phyloP scores from a whole-genome alignment of 371 early-diverging fungal genomes.

The Saksenaea oblongispora region DNA sequence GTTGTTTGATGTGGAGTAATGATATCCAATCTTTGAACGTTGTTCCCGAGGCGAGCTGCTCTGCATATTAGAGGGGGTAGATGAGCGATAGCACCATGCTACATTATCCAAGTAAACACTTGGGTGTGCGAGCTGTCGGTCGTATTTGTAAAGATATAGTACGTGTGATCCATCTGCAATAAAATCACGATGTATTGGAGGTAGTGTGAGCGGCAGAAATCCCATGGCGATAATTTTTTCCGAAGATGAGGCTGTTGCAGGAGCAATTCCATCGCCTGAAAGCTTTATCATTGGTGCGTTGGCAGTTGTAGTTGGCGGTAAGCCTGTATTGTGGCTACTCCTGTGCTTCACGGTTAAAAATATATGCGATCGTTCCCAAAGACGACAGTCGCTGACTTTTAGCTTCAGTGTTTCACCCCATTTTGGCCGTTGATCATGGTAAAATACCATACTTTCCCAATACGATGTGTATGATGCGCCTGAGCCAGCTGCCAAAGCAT shows the following conservation, averaged over 20 bases:
- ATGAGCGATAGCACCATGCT: conserved; percentile 41
- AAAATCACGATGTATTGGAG: conserved; percentile 56
- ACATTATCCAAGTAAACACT: conserved; percentile 47
- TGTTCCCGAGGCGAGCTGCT: not conserved
- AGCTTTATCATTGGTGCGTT: not conserved
- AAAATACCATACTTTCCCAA: conserved; percentile 68
- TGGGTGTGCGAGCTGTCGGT: conserved; percentile 44
- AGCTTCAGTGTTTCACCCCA: conserved; percentile 74
- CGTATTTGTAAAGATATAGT: conserved; percentile 68
- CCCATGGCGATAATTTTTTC: conserved; percentile 56
- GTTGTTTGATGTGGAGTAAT: conserved; percentile 18
- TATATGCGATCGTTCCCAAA: conserved; percentile 62
- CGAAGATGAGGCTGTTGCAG: conserved; percentile 8
- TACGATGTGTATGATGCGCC: conserved; percentile 42
- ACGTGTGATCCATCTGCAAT: conserved; percentile 65
- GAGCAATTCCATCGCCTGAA: conserved; percentile 7
- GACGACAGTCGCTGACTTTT: conserved; percentile 45
- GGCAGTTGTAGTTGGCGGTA: conserved; percentile 10
- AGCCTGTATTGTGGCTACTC: conserved; percentile 25
- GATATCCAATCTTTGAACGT: conserved; percentile 16
- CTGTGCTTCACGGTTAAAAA: conserved; percentile 63
- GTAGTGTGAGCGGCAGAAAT: conserved; percentile 64
- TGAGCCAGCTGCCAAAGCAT: conserved; percentile 59
- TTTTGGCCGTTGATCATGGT: conserved; percentile 63
- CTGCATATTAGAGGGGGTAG: conserved; percentile 39